A percentile compares a stretch with the other conserved stretches of the same genome.
phyloP scores from a whole-genome alignment of 495 filamentous ascomycete species.

The Endocarpon pusillum region DNA sequence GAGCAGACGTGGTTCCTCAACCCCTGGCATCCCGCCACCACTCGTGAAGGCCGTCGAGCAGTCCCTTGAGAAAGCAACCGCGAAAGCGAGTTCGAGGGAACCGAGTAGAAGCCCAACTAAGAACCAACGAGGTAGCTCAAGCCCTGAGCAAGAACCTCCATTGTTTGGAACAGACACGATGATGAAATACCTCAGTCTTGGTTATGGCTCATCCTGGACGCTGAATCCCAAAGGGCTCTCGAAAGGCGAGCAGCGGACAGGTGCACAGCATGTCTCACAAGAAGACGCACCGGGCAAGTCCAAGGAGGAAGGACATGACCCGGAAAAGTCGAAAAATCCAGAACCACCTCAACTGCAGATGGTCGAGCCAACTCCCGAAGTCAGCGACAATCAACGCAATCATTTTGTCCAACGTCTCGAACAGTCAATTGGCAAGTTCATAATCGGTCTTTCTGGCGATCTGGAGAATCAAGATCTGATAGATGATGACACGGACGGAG shows the following conservation, averaged over 20 bases:
- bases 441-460: constrained; percentile 54
- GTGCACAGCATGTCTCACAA: neutral
- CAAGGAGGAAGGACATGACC: neutral
- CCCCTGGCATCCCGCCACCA: constrained; percentile 28
- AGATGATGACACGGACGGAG: no score
- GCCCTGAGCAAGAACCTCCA: constrained; percentile 2
- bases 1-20: no score
- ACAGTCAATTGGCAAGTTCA: constrained; percentile 36
- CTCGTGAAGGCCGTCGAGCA: constrained; percentile 19
- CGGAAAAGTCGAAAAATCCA: neutral
- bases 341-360: constrained; percentile 9
- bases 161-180: constrained; percentile 25
- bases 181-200: constrained; percentile 43
- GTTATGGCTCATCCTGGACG: constrained; percentile 42
- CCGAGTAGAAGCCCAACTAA: neutral
- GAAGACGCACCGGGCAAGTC: neutral
- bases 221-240: neutral
- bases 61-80: constrained; percentile 8
- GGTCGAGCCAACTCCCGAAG: constrained; percentile 21
- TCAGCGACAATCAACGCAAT: constrained; percentile 11
- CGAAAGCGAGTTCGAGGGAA: constrained; percentile 5
- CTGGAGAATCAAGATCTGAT: constrained; percentile 36
- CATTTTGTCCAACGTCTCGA: constrained; percentile 10
- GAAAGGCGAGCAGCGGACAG: neutral
- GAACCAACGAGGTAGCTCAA: neutral